Evolutionary conservation across 2,329 filamentous ascomycete species (phyloP), one percentile per base, ranked within the genome.

Genomic region (Penicillium crustosum): DNA sequence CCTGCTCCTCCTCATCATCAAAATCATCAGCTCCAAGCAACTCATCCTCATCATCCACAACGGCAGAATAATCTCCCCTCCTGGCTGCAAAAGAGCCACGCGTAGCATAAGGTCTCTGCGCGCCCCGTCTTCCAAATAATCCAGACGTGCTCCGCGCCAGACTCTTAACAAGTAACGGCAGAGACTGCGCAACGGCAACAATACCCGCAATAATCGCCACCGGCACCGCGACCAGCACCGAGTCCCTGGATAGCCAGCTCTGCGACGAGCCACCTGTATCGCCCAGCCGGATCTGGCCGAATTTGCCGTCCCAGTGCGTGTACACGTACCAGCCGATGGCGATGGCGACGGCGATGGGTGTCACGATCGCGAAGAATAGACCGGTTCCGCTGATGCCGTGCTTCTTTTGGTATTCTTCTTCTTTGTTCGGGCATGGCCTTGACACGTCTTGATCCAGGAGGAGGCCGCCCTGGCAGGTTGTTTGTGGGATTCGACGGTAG

Each of bases 11-110:
- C 61, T 97, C 93, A 64, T 97, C 93, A 65, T 97, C 93, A 65
- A 91, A 92, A 59, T 96, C 93, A 66, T 97, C 93, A 0, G 68
- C 68, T 1, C 94, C 94, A 36, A 99, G 78, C 65, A 99, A 79
- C 79, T 97, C 93, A 49, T 93, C 93, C 73, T 97, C 94, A 71
- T 97, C 94, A 50, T 94, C 90, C 68, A 96, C 92, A 51, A 96
- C 91, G 68, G 89, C 83, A 17, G 88, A 86, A 74, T 97, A 97
- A 74, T 96, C 91, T n/a, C 89, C 88, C 55, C 90, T 84, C 1
- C 91, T 89, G 56, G 92, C 85, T 6, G 92, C 89, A 77, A 99
- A 99, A 60, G 90, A 93, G 69, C 90, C 90, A 58, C 95, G 82
- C 49, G 90, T 96, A 17, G 92, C 94, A 73, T 95, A 99, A 55